phyloP scores from a whole-genome alignment of 805 yeast species.

The Lipomyces yamadae region DNA sequence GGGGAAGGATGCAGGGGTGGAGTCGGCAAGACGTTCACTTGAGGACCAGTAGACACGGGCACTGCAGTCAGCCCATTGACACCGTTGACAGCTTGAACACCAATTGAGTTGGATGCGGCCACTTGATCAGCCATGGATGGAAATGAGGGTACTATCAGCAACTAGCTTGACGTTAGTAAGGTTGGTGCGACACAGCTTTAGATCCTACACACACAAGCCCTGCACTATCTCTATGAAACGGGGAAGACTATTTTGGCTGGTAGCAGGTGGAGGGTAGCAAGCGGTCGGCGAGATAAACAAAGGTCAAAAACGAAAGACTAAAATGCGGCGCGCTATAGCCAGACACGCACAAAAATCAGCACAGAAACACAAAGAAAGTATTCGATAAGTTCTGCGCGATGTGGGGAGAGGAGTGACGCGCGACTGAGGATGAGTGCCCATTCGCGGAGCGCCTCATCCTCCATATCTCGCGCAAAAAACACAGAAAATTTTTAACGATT shows the following conservation, averaged over 20 bases:
- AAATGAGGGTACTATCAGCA: not conserved
- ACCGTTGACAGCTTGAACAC: conserved; percentile 11
- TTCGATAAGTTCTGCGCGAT: no score
- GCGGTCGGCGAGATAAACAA: not conserved
- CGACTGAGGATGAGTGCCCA: no score
- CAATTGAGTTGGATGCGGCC: conserved; percentile 6
- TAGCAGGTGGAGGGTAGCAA: not conserved
- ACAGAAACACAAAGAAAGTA: not conserved
- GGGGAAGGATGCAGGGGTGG: conserved; percentile 22
- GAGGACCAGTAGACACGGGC: conserved; percentile 8
- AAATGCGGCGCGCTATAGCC: not conserved
- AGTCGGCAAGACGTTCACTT: conserved; percentile 18
- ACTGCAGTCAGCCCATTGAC: conserved; percentile 4
- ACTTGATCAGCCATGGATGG: conserved; percentile 20
- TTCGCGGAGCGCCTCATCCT: no score
- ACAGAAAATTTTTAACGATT: no score
- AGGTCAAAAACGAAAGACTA: conserved; percentile 1
- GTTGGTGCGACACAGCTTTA: not conserved
- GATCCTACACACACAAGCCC: not conserved
- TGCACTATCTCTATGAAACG: no score
- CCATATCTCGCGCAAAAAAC: no score
- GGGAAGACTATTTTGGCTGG: no score
- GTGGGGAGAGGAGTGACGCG: no score
- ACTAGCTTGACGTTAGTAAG: not conserved
- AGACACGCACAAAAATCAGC: not conserved